Percentiles rank a stretch among this genome's conserved stretches.
phyloP scores from a whole-genome alignment of 2,329 filamentous ascomycete genomes.

The Alternaria metachromatica region DNA sequence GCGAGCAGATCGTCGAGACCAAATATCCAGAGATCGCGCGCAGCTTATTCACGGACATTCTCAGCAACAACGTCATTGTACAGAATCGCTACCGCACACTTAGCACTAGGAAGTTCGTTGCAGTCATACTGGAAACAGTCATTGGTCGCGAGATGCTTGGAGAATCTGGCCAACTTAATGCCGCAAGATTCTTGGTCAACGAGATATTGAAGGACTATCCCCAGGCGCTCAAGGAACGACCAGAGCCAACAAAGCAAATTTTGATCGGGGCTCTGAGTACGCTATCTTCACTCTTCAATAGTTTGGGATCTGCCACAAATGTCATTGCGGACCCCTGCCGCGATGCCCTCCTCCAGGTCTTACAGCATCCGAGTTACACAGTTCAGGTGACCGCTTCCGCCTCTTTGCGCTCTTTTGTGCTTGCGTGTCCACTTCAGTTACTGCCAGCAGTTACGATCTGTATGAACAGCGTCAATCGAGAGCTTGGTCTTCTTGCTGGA shows the following conservation, averaged over 20 bases:
- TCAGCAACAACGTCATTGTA: conserved; percentile 76
- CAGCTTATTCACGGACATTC: conserved; percentile 79
- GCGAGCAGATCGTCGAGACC: conserved; percentile 80
- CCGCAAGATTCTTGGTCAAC: conserved; percentile 82
- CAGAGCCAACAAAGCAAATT: conserved; percentile 87
- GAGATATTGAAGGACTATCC: conserved; percentile 94
- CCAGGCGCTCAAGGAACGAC: conserved; percentile 82
- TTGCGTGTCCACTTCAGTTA: conserved; percentile 91
- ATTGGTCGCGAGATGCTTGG: conserved; percentile 82
- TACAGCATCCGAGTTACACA: conserved; percentile 94
- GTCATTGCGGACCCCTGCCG: conserved; percentile 81
- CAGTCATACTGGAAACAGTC: conserved; percentile 82
- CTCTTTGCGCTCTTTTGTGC: conserved; percentile 84
- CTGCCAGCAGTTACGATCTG: conserved; percentile 91
- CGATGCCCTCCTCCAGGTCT: conserved; percentile 85
- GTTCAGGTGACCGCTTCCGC: conserved; percentile 90
- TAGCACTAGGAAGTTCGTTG: conserved; percentile 82
- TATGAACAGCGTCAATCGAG: conserved; percentile 91
- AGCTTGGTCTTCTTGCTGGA: conserved; percentile 77
- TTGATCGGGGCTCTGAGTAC: conserved; percentile 81
- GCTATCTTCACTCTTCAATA: conserved; percentile 77
- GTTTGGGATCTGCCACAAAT: conserved; percentile 81
- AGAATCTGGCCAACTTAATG: conserved; percentile 85
- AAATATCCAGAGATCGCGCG: conserved; percentile 83
- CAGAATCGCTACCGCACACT: conserved; percentile 89